Evolutionary conservation across 345 rosid genomes (phyloP).

Genomic region (Citrus hindsii): DNA sequence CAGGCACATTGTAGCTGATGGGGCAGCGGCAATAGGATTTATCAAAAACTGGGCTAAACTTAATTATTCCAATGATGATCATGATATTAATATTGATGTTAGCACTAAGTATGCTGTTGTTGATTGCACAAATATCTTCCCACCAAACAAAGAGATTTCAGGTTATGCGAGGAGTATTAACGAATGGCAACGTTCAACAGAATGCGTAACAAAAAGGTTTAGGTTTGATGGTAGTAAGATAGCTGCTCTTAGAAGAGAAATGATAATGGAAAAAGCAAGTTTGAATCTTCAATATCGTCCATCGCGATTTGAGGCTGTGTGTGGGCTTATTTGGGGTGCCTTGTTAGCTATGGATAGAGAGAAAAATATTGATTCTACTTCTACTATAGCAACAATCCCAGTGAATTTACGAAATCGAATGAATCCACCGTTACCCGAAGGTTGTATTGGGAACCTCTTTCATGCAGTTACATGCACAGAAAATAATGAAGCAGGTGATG

Average conservation of each 20-base stretch:
- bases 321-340: neutral
- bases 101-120: neutral
- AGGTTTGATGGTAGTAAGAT: neutral
- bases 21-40: constrained; percentile 5
- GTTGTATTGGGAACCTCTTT: neutral
- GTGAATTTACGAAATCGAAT: neutral
- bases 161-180: neutral
- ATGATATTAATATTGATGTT: neutral
- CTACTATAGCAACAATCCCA: neutral
- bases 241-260: neutral
- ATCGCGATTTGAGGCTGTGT: neutral
- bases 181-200: neutral
- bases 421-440: neutral
- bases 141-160: neutral
- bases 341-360: neutral
- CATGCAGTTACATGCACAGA: neutral
- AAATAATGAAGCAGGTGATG: no score
- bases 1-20: constrained; percentile 27
- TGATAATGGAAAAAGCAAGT: no score
- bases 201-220: neutral
- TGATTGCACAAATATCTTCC: neutral
- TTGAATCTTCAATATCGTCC: neutral
- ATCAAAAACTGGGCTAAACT: constrained; percentile 23
- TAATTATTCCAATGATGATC: neutral
- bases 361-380: neutral